Percentiles rank a stretch among this genome's conserved stretches.
Evolutionary conservation across 2,329 filamentous ascomycete genomes (phyloP).

Genomic region (Pyricularia pennisetigena): DNA sequence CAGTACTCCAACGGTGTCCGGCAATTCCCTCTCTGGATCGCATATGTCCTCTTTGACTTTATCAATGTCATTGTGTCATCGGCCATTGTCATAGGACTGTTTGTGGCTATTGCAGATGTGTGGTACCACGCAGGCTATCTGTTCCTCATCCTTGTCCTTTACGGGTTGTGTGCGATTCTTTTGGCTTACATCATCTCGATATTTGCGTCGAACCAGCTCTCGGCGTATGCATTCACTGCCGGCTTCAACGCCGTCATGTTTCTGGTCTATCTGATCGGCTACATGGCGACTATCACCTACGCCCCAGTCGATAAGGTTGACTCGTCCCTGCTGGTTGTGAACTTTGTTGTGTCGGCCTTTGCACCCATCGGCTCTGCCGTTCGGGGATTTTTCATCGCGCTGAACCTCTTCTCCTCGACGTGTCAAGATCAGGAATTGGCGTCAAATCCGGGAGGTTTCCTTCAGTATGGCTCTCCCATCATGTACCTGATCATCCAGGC

Average conservation of each 20-base stretch:
- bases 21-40: conserved; percentile 72
- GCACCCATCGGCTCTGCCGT: conserved; percentile 70
- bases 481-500: conserved; percentile 72
- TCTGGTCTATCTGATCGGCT: conserved; percentile 61
- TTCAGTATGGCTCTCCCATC: conserved; percentile 74
- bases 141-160: conserved; percentile 71
- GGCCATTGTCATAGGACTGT: conserved; percentile 58
- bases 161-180: conserved; percentile 67
- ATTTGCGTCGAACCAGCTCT: conserved; percentile 67
- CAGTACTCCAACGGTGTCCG: conserved; percentile 90
- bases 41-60: conserved; percentile 76
- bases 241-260: conserved; percentile 66
- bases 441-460: conserved; percentile 59
- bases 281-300: conserved; percentile 65
- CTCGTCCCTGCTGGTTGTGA: conserved; percentile 52
- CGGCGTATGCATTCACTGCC: conserved; percentile 75
- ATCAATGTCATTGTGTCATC: conserved; percentile 58
- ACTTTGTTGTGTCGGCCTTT: conserved; percentile 65
- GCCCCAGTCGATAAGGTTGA: conserved; percentile 62
- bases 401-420: conserved; percentile 77
- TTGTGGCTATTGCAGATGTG: conserved; percentile 50
- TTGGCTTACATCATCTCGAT: conserved; percentile 76
- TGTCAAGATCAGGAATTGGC: conserved; percentile 58
- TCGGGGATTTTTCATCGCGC: conserved; percentile 61
- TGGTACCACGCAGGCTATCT: conserved; percentile 78